phyloP scores from a whole-genome alignment of 2,329 filamentous ascomycete species.

The Mycosphaerella sp. region DNA sequence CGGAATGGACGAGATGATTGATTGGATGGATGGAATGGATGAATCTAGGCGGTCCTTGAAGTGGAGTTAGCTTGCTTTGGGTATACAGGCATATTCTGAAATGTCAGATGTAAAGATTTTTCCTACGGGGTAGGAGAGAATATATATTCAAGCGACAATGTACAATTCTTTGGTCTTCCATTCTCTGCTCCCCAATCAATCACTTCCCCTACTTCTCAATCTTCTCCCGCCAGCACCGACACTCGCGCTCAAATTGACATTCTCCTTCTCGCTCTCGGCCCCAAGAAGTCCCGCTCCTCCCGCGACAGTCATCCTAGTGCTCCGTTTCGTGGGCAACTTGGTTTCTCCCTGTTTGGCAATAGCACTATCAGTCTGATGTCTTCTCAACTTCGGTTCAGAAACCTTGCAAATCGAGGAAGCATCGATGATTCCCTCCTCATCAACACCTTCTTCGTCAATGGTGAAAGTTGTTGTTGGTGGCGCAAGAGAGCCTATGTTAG shows the following conservation, averaged over 20 bases:
- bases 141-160: neutral
- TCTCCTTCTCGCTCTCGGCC: conserved; percentile 33
- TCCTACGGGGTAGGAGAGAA: neutral
- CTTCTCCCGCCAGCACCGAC: conserved; percentile 37
- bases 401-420: conserved; percentile 18
- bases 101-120: too few species aligned
- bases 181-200: conserved; percentile 6
- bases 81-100: too few species aligned
- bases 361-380: conserved; percentile 36
- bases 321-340: conserved; percentile 41
- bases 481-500: conserved; percentile 16
- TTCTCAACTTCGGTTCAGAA: conserved; percentile 38
- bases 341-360: conserved; percentile 27
- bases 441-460: conserved; percentile 30
- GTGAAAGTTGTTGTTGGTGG: conserved; percentile 19
- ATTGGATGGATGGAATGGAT: too few species aligned
- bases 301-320: conserved; percentile 39
- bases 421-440: conserved; percentile 4
- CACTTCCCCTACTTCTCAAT: conserved; percentile 36
- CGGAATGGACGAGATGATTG: neutral
- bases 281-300: conserved; percentile 19
- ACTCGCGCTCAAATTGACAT: conserved; percentile 38
- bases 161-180: neutral
- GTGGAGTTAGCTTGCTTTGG: too few species aligned
- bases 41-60: too few species aligned